Conservation (phyloP, 1,284 basidiomycete species). For the Flammula alnicola region DNA sequence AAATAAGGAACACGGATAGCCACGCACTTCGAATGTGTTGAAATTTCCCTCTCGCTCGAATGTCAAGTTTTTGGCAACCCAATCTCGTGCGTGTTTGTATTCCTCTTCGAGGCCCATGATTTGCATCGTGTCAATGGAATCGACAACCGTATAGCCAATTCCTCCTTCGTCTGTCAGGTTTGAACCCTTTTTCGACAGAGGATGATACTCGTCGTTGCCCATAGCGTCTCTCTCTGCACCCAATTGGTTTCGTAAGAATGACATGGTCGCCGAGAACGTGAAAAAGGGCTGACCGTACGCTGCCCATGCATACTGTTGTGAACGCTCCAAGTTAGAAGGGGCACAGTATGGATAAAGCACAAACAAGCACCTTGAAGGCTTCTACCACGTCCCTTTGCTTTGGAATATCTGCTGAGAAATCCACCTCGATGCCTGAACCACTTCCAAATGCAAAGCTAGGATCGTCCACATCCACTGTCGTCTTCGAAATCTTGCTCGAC, state of each 20-base stretch:
- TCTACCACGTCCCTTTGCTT: constrained; percentile 74
- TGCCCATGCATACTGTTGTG: constrained; percentile 85
- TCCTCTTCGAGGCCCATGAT: constrained; percentile 84
- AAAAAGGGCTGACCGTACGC: constrained; percentile 66
- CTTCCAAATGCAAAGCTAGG: constrained; percentile 8
- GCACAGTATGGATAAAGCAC: background rate
- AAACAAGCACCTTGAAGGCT: constrained; percentile 76
- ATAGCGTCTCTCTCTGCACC: constrained; percentile 80
- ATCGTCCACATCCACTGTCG: constrained; percentile 7
- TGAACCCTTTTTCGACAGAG: constrained; percentile 68
- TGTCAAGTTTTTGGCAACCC: constrained; percentile 71
- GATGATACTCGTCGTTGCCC: constrained; percentile 88
- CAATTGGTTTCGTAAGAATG: constrained; percentile 2
- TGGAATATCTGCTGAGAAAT: constrained; percentile 24
- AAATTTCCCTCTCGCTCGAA: constrained; percentile 83
- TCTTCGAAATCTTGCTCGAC: background rate
- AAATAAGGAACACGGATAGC: background rate
- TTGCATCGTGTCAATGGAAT: constrained; percentile 86
- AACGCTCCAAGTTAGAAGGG: background rate
- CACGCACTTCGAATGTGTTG: constrained; percentile 87
- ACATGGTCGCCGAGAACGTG: background rate
- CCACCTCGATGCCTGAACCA: constrained; percentile 1
- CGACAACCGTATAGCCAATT: constrained; percentile 83
- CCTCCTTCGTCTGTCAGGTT: constrained; percentile 78
- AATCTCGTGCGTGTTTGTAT: constrained; percentile 76